Evolutionary conservation across 306 rosid species (phyloP).

Genomic region (Lathyrus oleraceus): DNA sequence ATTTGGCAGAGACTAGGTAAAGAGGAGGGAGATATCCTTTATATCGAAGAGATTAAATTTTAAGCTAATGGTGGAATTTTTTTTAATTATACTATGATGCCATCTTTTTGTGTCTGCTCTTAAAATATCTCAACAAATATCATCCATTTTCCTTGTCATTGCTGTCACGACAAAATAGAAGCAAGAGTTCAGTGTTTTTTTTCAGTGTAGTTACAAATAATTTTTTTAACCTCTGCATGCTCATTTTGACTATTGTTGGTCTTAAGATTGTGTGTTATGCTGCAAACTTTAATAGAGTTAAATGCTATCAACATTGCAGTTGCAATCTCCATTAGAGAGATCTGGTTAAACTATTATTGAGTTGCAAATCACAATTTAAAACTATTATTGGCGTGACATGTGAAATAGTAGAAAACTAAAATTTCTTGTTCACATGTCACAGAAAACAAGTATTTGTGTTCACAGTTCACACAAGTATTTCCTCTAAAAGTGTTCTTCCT

Average conservation of each 20-base stretch:
- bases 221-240: too few species aligned
- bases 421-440: not conserved
- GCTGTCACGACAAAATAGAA: too few species aligned
- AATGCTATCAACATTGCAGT: not conserved
- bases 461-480: not conserved
- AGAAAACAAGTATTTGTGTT: not conserved
- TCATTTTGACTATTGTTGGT: too few species aligned
- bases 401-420: not conserved
- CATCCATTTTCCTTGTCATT: too few species aligned
- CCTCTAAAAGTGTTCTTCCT: not conserved
- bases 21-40: not conserved
- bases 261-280: too few species aligned
- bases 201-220: too few species aligned
- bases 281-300: not conserved
- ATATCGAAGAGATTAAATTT: not conserved
- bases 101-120: too few species aligned
- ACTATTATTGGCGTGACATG: not conserved
- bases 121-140: too few species aligned
- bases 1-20: not conserved
- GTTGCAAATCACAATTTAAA: not conserved
- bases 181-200: too few species aligned
- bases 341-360: too few species aligned
- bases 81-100: too few species aligned
- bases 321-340: not conserved
- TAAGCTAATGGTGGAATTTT: too few species aligned